Conservation (phyloP, 2,329 filamentous ascomycete species). For the Diaporthe ilicicola region DNA sequence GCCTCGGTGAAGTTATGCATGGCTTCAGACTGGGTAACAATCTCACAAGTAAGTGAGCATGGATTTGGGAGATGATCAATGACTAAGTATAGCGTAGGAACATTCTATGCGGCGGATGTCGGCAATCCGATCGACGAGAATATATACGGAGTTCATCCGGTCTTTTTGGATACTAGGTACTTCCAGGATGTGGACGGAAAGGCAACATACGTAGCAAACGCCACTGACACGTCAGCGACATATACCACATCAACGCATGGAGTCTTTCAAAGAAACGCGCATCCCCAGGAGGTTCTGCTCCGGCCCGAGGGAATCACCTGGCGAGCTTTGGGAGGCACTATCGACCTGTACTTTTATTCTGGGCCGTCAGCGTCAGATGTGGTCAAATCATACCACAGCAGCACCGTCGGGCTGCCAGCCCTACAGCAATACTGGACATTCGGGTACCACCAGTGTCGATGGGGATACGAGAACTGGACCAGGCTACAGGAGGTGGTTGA, state of each 20-base stretch:
- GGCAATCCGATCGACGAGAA: conserved; percentile 73
- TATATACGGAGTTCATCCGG: conserved; percentile 79
- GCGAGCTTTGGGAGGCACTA: conserved; percentile 77
- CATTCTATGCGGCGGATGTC: conserved; percentile 70
- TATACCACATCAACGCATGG: conserved; percentile 79
- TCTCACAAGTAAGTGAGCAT: conserved; percentile 61
- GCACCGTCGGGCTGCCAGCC: conserved; percentile 73
- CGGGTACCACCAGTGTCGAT: conserved; percentile 84
- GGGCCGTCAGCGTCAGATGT: conserved; percentile 75
- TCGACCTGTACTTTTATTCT: conserved; percentile 83
- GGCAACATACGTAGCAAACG: conserved; percentile 62
- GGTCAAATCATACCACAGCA: conserved; percentile 74
- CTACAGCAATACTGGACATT: conserved; percentile 86
- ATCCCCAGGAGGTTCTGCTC: conserved; percentile 78
- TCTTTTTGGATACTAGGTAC: conserved; percentile 84
- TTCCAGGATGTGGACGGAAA: conserved; percentile 63
- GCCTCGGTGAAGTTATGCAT: conserved; percentile 78
- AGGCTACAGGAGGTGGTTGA: conserved; percentile 72
- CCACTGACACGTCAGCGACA: conserved; percentile 58
- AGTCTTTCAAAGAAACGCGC: conserved; percentile 79
- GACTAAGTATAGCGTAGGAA: conserved; percentile 42
- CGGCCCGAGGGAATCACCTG: conserved; percentile 72
- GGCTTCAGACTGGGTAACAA: conserved; percentile 77
- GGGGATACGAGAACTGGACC: conserved; percentile 81
- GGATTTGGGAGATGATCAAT: background rate